phyloP scores from a whole-genome alignment of 2,329 filamentous ascomycete species.

The Dendryphion nanum region DNA sequence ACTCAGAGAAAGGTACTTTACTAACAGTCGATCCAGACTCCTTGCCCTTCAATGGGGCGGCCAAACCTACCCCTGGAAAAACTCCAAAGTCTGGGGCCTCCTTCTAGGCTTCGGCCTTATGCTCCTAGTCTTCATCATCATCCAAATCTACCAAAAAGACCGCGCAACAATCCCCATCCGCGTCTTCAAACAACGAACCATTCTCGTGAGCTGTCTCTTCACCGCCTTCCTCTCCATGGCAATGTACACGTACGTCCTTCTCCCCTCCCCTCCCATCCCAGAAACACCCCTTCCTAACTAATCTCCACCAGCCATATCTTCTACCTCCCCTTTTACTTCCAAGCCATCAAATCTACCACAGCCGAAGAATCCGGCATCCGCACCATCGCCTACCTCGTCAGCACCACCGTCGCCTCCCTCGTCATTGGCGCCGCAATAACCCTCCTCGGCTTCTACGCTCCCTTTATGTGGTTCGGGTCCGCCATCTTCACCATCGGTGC shows the following conservation, averaged over 20 bases:
- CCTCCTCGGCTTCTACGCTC: constrained; percentile 30
- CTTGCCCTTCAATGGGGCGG: constrained; percentile 40
- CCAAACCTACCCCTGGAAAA: constrained; percentile 49
- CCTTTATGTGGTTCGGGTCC: constrained; percentile 38
- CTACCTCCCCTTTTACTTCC: constrained; percentile 45
- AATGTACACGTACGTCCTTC: constrained; percentile 32
- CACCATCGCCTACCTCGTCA: constrained; percentile 33
- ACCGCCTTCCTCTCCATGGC: constrained; percentile 38
- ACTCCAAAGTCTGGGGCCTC: constrained; percentile 48
- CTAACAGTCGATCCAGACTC: too few species aligned
- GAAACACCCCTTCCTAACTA: constrained; percentile 1
- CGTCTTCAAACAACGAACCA: constrained; percentile 37
- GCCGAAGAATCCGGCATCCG: constrained; percentile 39
- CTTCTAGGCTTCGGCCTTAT: constrained; percentile 50
- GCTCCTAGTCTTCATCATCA: constrained; percentile 43
- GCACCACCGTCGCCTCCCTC: constrained; percentile 25
- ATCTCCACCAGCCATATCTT: constrained; percentile 25
- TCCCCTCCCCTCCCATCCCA: background rate
- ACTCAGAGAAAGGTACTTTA: too few species aligned
- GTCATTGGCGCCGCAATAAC: constrained; percentile 28
- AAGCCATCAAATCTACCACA: constrained; percentile 42
- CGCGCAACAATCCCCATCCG: constrained; percentile 29
- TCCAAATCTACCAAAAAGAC: constrained; percentile 30
- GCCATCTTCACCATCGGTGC: constrained; percentile 36
- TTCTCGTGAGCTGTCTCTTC: constrained; percentile 33